These are phyloP conservation scores for Daldinia bambusicola DNA, from an alignment of 495 filamentous ascomycete species.

Conservation along the genomic window DNA sequence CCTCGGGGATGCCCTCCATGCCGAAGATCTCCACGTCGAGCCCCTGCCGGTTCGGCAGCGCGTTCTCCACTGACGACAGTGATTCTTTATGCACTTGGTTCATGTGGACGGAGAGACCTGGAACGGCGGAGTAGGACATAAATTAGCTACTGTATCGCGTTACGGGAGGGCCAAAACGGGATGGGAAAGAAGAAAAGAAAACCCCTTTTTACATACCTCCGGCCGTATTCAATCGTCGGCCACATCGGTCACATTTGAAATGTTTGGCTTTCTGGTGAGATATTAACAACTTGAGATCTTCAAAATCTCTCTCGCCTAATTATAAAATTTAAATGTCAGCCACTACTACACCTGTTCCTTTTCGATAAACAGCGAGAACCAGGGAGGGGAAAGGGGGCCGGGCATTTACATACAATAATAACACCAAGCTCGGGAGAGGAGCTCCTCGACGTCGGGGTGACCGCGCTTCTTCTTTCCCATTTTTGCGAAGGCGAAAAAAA, in stretches of 20 bases:
- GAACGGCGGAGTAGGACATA: slow-evolving; percentile 11
- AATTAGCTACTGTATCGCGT: slow-evolving; percentile 36
- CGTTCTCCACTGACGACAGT: slow-evolving; percentile 87
- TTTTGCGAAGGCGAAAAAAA: slow-evolving; percentile 20
- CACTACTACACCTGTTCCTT: slow-evolving; percentile 27
- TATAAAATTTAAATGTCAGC: no score
- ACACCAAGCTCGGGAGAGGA: slow-evolving; percentile 91
- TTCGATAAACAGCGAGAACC: background rate
- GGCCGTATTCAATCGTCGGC: slow-evolving; percentile 88
- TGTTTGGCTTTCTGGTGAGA: slow-evolving; percentile 98
- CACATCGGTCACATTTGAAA: slow-evolving; percentile 94
- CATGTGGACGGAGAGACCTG: slow-evolving; percentile 95
- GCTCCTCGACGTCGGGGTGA: slow-evolving; percentile 85
- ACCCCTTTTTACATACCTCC: slow-evolving; percentile 70
- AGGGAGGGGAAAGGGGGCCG: background rate
- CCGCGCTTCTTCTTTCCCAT: slow-evolving; percentile 91
- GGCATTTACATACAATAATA: slow-evolving; percentile 80
- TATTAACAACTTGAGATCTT: slow-evolving; percentile 94
- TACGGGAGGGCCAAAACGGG: slow-evolving; percentile 1
- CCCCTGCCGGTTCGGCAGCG: slow-evolving; percentile 80
- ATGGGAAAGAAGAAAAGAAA: background rate
- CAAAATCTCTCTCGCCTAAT: slow-evolving; percentile 88
- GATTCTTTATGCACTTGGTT: slow-evolving; percentile 98
- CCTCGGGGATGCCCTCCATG: slow-evolving; percentile 95
- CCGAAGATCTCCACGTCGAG: slow-evolving; percentile 96